Conservation (phyloP, 148 eudicot genomes). For the Arbutus unedo region DNA sequence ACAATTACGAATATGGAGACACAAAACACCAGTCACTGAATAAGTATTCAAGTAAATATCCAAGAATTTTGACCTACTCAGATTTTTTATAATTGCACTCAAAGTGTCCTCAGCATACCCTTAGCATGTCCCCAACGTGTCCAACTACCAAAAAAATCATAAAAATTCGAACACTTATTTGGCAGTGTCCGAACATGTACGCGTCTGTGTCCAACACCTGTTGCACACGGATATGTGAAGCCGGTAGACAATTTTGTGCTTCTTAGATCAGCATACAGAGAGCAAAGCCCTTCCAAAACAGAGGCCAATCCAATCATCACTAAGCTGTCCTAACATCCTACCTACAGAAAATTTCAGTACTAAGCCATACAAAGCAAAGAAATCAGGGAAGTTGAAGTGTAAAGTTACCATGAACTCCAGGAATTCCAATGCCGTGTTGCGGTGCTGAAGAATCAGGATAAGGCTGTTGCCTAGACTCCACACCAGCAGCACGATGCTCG, state of each 20-base stretch:
- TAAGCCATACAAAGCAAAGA: background rate
- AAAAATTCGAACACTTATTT: background rate
- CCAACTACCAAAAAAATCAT: background rate
- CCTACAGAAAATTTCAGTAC: background rate
- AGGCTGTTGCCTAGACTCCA: constrained; percentile 19
- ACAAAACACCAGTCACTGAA: background rate
- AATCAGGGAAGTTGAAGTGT: background rate
- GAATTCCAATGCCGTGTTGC: constrained; percentile 18
- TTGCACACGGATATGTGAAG: background rate
- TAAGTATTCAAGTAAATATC: background rate
- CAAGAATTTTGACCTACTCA: background rate
- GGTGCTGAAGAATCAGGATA: constrained; percentile 22
- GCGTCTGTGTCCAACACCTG: background rate
- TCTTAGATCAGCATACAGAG: background rate
- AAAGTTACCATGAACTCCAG: constrained; percentile 31
- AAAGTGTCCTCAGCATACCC: background rate
- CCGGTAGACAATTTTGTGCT: background rate
- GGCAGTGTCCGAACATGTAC: background rate
- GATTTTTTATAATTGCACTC: background rate
- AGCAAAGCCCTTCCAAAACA: constrained; percentile 17
- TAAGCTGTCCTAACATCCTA: background rate
- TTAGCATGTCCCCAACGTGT: background rate
- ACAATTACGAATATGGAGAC: background rate
- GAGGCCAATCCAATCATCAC: background rate
- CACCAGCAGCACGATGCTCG: constrained; percentile 16